Evolutionary conservation across 2,329 filamentous ascomycete genomes (phyloP).

Genomic region (Phialophora expanda): DNA sequence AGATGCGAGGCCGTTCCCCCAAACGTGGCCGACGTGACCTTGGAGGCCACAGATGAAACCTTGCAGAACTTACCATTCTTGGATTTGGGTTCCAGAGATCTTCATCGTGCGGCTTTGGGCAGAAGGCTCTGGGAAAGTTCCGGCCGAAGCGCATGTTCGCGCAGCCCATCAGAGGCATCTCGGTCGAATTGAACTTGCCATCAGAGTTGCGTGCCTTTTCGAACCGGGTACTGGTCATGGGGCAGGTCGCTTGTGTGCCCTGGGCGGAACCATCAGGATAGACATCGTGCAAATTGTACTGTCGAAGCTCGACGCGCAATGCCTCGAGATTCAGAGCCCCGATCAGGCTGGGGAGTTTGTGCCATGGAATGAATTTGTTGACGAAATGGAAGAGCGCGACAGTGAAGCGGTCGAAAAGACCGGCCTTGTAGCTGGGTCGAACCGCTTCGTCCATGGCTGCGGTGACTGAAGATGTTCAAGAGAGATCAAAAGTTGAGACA

Average conservation of each 20-base stretch:
- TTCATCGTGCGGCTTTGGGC: conserved; percentile 48
- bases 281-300: conserved; percentile 53
- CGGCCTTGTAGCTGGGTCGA: conserved; percentile 40
- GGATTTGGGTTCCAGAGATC: conserved; percentile 54
- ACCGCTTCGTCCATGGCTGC: conserved; percentile 13
- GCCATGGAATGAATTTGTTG: conserved; percentile 51
- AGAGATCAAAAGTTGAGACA: neutral
- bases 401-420: conserved; percentile 41
- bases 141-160: conserved; percentile 54
- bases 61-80: conserved; percentile 48
- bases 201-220: conserved; percentile 49
- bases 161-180: conserved; percentile 53
- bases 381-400: conserved; percentile 47
- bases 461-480: neutral
- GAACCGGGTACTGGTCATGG: conserved; percentile 23
- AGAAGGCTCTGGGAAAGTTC: conserved; percentile 50
- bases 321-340: conserved; percentile 52
- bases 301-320: conserved; percentile 51
- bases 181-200: conserved; percentile 52
- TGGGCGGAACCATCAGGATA: conserved; percentile 49
- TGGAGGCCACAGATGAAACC: neutral
- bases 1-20: neutral
- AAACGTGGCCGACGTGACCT: neutral
- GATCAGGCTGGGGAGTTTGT: conserved; percentile 43
- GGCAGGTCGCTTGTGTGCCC: conserved; percentile 42